Evolutionary conservation across 805 yeast genomes (phyloP).

Genomic region (Ogataea parapolymorpha): DNA sequence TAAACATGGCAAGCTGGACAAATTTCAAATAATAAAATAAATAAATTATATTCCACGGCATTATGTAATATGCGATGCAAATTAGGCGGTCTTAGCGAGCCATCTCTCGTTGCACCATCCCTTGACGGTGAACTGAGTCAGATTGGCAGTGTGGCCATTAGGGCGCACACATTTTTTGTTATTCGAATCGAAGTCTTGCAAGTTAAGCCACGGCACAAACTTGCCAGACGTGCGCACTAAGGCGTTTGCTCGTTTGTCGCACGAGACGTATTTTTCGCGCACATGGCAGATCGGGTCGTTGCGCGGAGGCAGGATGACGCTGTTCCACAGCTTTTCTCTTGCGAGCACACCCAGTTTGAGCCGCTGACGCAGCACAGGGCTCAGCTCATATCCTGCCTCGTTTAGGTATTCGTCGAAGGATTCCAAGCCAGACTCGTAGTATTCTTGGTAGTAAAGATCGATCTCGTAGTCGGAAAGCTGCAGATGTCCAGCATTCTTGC

Average conservation of each 20-base stretch:
- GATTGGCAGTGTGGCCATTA: slow-evolving; percentile 25
- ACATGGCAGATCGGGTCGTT: slow-evolving; percentile 29
- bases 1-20: slow-evolving; percentile 1
- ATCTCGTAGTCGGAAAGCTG: slow-evolving; percentile 34
- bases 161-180: slow-evolving; percentile 25
- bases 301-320: slow-evolving; percentile 52
- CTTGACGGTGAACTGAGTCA: slow-evolving; percentile 45
- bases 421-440: slow-evolving; percentile 23
- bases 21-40: too few species aligned
- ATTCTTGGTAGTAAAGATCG: slow-evolving; percentile 29
- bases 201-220: slow-evolving; percentile 29
- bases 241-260: slow-evolving; percentile 7
- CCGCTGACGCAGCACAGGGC: slow-evolving; percentile 10
- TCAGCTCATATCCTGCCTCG: slow-evolving; percentile 14
- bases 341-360: slow-evolving; percentile 40
- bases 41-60: not conserved
- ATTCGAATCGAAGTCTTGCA: slow-evolving; percentile 18
- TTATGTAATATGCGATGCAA: slow-evolving; percentile 3
- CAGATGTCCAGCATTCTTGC: slow-evolving; percentile 34
- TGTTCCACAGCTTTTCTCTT: slow-evolving; percentile 51
- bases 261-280: slow-evolving; percentile 13
- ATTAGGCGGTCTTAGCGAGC: slow-evolving; percentile 26
- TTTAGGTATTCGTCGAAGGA: slow-evolving; percentile 28
- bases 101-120: slow-evolving; percentile 50
- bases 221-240: slow-evolving; percentile 27